phyloP scores from a whole-genome alignment of 306 rosid genomes.

The Cucumis cinereus region DNA sequence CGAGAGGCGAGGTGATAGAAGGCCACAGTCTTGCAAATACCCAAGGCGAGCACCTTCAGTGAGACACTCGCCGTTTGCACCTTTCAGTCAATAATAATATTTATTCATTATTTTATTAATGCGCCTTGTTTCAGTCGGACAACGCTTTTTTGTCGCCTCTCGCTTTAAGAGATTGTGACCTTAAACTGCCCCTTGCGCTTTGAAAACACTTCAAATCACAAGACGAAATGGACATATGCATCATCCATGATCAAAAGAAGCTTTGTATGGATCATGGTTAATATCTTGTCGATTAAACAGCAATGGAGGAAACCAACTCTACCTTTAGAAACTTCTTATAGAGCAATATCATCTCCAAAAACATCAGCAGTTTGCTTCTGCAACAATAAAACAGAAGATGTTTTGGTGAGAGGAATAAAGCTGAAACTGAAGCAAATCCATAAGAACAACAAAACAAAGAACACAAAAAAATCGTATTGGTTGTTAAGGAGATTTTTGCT shows the following conservation, averaged over 20 bases:
- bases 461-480: neutral
- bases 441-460: neutral
- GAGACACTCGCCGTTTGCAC: no score
- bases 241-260: neutral
- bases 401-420: neutral
- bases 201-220: no score
- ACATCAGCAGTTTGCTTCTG: neutral
- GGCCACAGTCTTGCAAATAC: no score
- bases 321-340: slow-evolving; percentile 2
- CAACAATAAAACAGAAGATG: neutral
- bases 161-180: no score
- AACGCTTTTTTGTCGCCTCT: no score
- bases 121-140: no score
- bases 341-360: neutral
- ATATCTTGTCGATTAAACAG: neutral
- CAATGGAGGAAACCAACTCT: neutral
- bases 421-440: neutral
- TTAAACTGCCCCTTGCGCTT: no score
- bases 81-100: no score
- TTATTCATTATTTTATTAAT: no score
- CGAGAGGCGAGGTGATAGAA: no score
- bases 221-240: no score
- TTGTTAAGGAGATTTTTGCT: neutral
- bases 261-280: neutral
- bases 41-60: no score